Evolutionary conservation across 495 filamentous ascomycete genomes (phyloP).

Genomic region (Daldinia grandis): DNA sequence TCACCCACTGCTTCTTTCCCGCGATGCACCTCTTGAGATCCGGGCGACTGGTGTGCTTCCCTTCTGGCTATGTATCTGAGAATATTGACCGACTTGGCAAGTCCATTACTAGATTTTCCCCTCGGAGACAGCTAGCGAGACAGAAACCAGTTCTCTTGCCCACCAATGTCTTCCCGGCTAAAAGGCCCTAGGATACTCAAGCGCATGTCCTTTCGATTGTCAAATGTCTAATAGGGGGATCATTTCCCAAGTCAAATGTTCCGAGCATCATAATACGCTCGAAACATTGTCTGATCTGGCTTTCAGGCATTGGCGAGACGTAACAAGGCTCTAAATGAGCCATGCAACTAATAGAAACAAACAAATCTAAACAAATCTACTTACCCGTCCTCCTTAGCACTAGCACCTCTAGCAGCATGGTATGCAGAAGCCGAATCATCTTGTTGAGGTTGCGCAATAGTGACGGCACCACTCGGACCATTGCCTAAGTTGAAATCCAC

Average conservation of each 20-base stretch:
- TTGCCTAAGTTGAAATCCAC: conserved; percentile 65
- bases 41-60: conserved; percentile 30
- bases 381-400: conserved; percentile 99
- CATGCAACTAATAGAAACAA: conserved; percentile 22
- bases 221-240: conserved; percentile 16
- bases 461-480: conserved; percentile 48
- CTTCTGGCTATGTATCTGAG: conserved; percentile 42
- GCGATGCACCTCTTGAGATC: conserved; percentile 40
- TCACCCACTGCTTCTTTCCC: conserved; percentile 33
- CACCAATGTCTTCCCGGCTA: conserved; percentile 27
- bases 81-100: conserved; percentile 41
- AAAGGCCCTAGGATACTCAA: conserved; percentile 34
- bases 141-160: conserved; percentile 32
- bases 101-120: conserved; percentile 35
- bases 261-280: conserved; percentile 18
- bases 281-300: conserved; percentile 17
- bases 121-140: conserved; percentile 37
- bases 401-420: conserved; percentile 58
- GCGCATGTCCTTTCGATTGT: conserved; percentile 16
- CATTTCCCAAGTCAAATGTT: conserved; percentile 3
- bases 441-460: conserved; percentile 49
- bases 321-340: conserved; percentile 22
- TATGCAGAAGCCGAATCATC: conserved; percentile 43
- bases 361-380: conserved; percentile 55
- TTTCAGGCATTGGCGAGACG: conserved; percentile 18